Conservation (phyloP, 805 yeast species). For the Kazachstania kunashirensis region DNA sequence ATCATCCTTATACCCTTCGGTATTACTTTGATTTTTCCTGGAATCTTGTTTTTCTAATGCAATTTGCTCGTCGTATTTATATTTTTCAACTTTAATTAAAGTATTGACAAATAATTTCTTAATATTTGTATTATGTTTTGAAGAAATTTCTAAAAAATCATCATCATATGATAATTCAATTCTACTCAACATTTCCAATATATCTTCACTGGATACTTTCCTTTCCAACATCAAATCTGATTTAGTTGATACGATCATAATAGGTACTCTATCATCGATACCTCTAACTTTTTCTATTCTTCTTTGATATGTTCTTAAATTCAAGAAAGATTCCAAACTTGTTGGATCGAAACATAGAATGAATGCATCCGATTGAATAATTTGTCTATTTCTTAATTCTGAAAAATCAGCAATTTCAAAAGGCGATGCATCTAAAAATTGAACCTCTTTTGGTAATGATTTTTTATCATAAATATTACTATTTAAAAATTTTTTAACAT, state of each 20-base stretch:
- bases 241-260: constrained; percentile 18
- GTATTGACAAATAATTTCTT: constrained; percentile 10
- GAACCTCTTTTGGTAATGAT: constrained; percentile 9
- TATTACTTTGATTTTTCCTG: neutral
- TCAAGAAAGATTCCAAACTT: constrained; percentile 13
- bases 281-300: constrained; percentile 17
- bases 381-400: constrained; percentile 17
- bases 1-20: neutral
- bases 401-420: constrained; percentile 18
- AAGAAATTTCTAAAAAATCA: constrained; percentile 17
- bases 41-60: neutral
- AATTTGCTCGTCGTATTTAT: constrained; percentile 6
- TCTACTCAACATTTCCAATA: constrained; percentile 11
- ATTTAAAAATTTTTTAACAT: neutral
- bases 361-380: constrained; percentile 26
- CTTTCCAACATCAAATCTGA: constrained; percentile 11
- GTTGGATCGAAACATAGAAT: constrained; percentile 22
- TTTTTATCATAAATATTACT: neutral
- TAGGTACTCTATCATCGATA: constrained; percentile 13
- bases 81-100: constrained; percentile 9
- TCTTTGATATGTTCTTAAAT: constrained; percentile 13
- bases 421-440: constrained; percentile 18
- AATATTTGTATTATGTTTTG: constrained; percentile 15
- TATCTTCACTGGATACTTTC: constrained; percentile 9
- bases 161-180: constrained; percentile 10